Base-by-base conservation (phyloP, 441 rosid species). In the Viola pubescens region DNA sequence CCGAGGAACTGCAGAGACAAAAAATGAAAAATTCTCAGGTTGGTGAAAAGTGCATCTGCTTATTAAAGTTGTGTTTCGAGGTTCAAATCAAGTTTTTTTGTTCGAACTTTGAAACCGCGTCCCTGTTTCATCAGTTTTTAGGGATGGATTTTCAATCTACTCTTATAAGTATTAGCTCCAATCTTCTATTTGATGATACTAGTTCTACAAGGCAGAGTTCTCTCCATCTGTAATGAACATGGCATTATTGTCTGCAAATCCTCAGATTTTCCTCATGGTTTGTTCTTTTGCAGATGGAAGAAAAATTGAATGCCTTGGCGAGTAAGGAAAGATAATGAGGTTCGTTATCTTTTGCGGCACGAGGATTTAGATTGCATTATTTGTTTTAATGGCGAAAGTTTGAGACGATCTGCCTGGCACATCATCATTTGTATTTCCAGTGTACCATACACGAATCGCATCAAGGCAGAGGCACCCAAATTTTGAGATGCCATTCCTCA, bases 11-110 rank as follows among this genome's bases (percentile, higher is more conserved):
- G 79, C 88, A 86, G 76, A 78, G 73, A 77, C 91, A 71, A 73
- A 94, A 79, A 72, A 62, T 58, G 75, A 89, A 65, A 77, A 89
- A 86, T 68, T 76, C 78, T 5, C 87, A 82, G 98, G 98, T 94
- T 67, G 72, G 77, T 48, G 49, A 9, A 26, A 26, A 26, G 34
- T 65, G 48, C 34, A 26, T 26, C 34, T 26, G 34, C 34, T 26
- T 26, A 26, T 26, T 26, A 26, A 26, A 26, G 3, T 26, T 2
- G 34, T 26, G 34, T 26, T 26, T 16, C 19, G 34, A 26, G 19
- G 19, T 16, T 16, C 19, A 26, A 26, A 26, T 26, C 34, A 26
- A 26, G 3, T 2, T 26, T 26, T 26, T 26, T 26, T 26, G 34
- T 26, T 26, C 34, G 34, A 26, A 26, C 34, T 26, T 26, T 2